A percentile compares a stretch with the other conserved stretches of the same genome.
Conservation (phyloP, 2,329 filamentous ascomycete species). For the Fusarium nurragi region DNA sequence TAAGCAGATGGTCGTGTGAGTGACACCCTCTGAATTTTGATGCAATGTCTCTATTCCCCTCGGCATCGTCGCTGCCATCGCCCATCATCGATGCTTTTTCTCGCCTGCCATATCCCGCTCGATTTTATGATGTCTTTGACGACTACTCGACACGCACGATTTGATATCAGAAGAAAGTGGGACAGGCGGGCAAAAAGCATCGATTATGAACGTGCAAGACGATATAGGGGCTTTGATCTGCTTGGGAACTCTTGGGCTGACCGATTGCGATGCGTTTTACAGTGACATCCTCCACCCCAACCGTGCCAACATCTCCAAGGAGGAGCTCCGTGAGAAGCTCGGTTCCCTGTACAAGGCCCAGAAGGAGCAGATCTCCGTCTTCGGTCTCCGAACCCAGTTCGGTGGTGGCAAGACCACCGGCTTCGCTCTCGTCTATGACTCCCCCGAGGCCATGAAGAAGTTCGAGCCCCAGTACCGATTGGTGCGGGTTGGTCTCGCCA, state of each 20-base stretch:
- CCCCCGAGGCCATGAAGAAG: conserved; percentile 98
- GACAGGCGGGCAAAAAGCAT: conserved; percentile 23
- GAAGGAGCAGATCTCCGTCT: conserved; percentile 97
- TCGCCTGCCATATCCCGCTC: conserved; percentile 11
- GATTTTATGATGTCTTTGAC: conserved; percentile 10
- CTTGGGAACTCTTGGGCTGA: conserved; percentile 41
- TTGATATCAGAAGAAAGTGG: conserved; percentile 16
- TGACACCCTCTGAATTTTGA: conserved; percentile 48
- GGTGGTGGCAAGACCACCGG: conserved; percentile 99
- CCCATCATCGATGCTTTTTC: conserved; percentile 23
- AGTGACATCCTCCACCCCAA: conserved; percentile 99
- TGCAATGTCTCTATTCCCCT: conserved; percentile 14
- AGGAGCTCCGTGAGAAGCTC: conserved; percentile 96
- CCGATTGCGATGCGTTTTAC: conserved; percentile 41
- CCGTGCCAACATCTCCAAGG: conserved; percentile 98
- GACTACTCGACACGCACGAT: conserved; percentile 21
- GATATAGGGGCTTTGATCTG: conserved; percentile 3
- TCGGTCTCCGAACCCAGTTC: conserved; percentile 98
- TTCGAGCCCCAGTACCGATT: conserved; percentile 99
- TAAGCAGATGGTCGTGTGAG: conserved; percentile 99
- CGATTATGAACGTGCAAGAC: not conserved
- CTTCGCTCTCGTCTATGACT: conserved; percentile 99
- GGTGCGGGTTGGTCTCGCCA: conserved; percentile 89
- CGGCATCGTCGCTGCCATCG: conserved; percentile 12
- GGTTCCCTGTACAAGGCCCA: conserved; percentile 96